Conservation (phyloP, 225 moss, liverwort and hornwort species). For the Physcomitrium patens region DNA sequence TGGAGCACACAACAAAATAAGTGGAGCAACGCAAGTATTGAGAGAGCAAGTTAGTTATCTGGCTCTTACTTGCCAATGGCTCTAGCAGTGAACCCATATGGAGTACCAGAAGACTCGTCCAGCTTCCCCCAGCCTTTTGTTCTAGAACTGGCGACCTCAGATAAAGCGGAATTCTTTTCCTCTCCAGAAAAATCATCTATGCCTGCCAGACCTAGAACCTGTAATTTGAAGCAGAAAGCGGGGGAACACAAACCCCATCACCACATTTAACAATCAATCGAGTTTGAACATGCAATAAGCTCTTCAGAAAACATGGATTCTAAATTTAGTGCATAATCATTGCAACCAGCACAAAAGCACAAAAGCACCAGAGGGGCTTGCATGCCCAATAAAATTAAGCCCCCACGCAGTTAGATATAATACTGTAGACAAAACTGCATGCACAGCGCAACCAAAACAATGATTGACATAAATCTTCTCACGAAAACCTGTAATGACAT, state of each 20-base stretch:
- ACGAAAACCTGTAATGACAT: not conserved
- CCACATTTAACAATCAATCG: conserved; percentile 13
- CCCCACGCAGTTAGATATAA: conserved; percentile 9
- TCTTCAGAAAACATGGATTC: not conserved
- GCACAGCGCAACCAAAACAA: conserved; percentile 22
- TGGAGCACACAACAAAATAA: not conserved
- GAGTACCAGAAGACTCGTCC: conserved; percentile 67
- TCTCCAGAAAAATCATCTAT: conserved; percentile 45
- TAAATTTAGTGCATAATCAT: conserved; percentile 12
- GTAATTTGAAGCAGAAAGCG: conserved; percentile 27
- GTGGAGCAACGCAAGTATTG: not conserved
- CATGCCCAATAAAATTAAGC: conserved; percentile 18
- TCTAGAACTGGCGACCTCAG: conserved; percentile 33
- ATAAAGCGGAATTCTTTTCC: conserved; percentile 32
- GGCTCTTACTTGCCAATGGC: conserved; percentile 69
- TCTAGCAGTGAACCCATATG: conserved; percentile 85
- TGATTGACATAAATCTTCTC: conserved; percentile 12
- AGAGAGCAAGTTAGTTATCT: too few species aligned
- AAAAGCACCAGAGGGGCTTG: conserved; percentile 22
- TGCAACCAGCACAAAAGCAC: conserved; percentile 24
- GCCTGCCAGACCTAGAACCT: conserved; percentile 71
- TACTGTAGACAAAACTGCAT: not conserved
- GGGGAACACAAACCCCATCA: conserved; percentile 17
- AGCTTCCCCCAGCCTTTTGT: conserved; percentile 41
- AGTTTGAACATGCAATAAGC: not conserved